Conservation (phyloP, 2,329 filamentous ascomycete genomes). For the Trichoderma endophyticum region DNA sequence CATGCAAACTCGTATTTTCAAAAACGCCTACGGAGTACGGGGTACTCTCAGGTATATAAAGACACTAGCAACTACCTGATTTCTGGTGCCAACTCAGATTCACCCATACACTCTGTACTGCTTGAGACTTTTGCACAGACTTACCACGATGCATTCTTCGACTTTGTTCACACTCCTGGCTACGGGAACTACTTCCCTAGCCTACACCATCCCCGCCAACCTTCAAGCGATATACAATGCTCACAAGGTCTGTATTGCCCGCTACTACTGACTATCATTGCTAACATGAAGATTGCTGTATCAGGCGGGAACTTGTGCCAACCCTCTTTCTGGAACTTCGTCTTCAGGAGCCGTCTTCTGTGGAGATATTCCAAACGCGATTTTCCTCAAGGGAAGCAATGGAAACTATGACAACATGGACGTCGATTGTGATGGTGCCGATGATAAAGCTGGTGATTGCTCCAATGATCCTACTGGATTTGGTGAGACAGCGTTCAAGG, state of each 20-base stretch:
- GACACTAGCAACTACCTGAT: background rate
- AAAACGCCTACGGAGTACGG: background rate
- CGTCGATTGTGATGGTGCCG: conserved; percentile 48
- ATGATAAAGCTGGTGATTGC: conserved; percentile 35
- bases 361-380: conserved; percentile 33
- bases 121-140: background rate
- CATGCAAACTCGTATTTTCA: background rate
- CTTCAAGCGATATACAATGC: conserved; percentile 20
- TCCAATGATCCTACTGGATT: conserved; percentile 36
- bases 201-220: conserved; percentile 19
- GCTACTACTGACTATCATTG: too few species aligned
- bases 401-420: conserved; percentile 43
- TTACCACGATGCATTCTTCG: conserved; percentile 17
- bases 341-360: conserved; percentile 21
- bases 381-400: conserved; percentile 7
- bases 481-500: conserved; percentile 41
- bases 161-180: conserved; percentile 15
- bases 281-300: background rate
- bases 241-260: conserved; percentile 18
- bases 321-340: conserved; percentile 21
- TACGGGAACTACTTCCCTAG: conserved; percentile 13
- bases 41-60: background rate
- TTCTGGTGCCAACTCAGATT: background rate
- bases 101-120: background rate
- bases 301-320: conserved; percentile 31